These are phyloP conservation scores for Peronosclerospora sorghi DNA, from an alignment of 352 stramenopile genomes.

Conservation along the genomic window DNA sequence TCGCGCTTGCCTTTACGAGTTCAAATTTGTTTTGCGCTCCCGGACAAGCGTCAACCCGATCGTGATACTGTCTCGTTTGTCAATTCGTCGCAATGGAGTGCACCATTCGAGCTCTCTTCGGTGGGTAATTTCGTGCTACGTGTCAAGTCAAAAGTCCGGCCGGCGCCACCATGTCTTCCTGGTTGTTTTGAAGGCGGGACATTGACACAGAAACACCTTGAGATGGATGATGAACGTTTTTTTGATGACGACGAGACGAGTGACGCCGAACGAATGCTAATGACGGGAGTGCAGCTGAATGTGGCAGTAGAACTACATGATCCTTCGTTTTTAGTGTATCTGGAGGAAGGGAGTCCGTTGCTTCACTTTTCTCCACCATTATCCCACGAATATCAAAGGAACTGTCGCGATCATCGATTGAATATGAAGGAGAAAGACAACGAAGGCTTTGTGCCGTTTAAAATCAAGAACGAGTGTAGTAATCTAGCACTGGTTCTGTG, in stretches of 20 bases:
- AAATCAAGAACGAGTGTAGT: constrained; percentile 78
- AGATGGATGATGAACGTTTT: constrained; percentile 22
- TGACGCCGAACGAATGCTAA: constrained; percentile 26
- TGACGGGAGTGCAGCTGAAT: constrained; percentile 44
- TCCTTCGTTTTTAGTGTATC: constrained; percentile 55
- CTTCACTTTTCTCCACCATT: constrained; percentile 16
- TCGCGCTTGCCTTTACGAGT: constrained; percentile 48
- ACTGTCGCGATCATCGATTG: constrained; percentile 15
- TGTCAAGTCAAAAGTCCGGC: constrained; percentile 44
- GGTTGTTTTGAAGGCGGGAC: constrained; percentile 31
- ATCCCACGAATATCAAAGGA: constrained; percentile 17
- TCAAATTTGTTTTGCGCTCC: constrained; percentile 58
- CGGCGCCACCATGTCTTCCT: constrained; percentile 26
- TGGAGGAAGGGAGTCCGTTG: constrained; percentile 29
- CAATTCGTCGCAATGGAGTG: constrained; percentile 58
- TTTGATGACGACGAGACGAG: constrained; percentile 30
- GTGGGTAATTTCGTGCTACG: constrained; percentile 75
- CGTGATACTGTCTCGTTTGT: constrained; percentile 17
- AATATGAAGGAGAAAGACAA: constrained; percentile 32
- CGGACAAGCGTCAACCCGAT: constrained; percentile 14
- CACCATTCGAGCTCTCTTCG: constrained; percentile 65
- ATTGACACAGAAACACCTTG: constrained; percentile 6
- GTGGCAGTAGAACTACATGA: constrained; percentile 74
- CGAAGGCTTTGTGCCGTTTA: constrained; percentile 62
- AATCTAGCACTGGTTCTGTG: constrained; percentile 66